phyloP scores from a whole-genome alignment of 345 rosid genomes.

The Brassica carinata region DNA sequence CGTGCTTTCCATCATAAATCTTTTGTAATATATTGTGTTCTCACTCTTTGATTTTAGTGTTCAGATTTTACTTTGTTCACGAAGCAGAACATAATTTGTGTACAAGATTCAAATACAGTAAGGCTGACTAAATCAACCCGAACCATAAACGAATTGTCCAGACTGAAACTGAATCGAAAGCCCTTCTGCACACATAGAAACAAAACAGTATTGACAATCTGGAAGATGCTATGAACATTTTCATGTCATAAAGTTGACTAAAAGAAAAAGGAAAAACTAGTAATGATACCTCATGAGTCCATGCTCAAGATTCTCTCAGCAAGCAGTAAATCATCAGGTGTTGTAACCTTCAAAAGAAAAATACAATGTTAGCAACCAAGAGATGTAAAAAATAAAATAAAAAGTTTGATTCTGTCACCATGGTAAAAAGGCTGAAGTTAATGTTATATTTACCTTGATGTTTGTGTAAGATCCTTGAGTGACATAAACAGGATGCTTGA shows the following conservation, averaged over 20 bases:
- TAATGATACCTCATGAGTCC: slow-evolving; percentile 21
- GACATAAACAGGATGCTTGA: slow-evolving; percentile 80
- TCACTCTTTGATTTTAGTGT: too few species aligned
- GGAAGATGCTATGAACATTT: neutral
- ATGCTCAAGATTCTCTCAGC: slow-evolving; percentile 78
- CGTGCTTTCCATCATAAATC: neutral
- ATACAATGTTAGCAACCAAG: neutral
- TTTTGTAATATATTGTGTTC: neutral
- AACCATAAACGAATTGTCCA: too few species aligned
- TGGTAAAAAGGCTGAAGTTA: neutral
- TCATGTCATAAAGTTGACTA: neutral
- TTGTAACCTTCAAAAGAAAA: slow-evolving; percentile 64
- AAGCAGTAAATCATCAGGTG: slow-evolving; percentile 86
- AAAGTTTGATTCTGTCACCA: neutral
- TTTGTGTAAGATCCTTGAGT: slow-evolving; percentile 94
- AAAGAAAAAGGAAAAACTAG: neutral
- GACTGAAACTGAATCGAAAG: too few species aligned
- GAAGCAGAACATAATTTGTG: neutral
- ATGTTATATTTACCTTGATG: slow-evolving; percentile 61
- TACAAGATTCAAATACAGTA: neutral
- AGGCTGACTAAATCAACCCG: neutral
- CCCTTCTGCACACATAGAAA: neutral
- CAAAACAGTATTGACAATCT: neutral
- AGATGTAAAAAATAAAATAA: neutral
- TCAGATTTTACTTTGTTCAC: neutral